Evolutionary conservation across 352 stramenopile species (phyloP).

Genomic region (Phytophthora hybrid): DNA sequence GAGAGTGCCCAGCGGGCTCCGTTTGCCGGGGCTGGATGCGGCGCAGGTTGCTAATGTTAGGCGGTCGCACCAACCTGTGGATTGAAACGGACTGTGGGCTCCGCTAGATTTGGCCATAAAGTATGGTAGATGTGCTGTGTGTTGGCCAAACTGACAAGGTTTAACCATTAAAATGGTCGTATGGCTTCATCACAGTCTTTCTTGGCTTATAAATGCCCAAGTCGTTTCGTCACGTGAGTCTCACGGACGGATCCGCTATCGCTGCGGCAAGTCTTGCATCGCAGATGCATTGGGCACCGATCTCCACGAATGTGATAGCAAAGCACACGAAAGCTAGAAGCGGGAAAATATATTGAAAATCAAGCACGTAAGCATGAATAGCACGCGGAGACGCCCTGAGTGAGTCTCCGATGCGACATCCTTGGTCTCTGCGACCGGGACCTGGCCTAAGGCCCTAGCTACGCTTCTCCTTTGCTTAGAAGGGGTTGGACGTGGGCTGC

Average conservation of each 20-base stretch:
- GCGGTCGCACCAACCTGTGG: neutral
- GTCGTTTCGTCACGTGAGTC: neutral
- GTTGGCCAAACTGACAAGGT: neutral
- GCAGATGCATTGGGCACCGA: neutral
- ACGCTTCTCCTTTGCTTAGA: conserved; percentile 43
- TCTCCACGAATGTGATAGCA: no score
- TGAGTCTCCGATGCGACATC: conserved; percentile 21
- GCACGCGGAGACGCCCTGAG: neutral
- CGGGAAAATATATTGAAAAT: conserved; percentile 54
- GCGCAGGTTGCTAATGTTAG: no score
- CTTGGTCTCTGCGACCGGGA: conserved; percentile 21
- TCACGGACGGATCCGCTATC: neutral
- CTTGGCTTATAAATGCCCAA: neutral
- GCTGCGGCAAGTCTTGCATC: neutral
- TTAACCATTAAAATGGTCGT: no score
- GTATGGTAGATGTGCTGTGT: no score
- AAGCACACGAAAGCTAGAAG: conserved; percentile 10
- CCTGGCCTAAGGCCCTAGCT: conserved; percentile 26
- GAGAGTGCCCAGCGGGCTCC: no score
- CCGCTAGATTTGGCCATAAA: neutral
- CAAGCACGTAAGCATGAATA: conserved; percentile 44
- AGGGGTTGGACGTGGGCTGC: conserved; percentile 83
- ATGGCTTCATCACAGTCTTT: neutral
- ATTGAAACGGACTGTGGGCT: neutral
- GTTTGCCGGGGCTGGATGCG: no score